phyloP scores from a whole-genome alignment of 306 rosid genomes.

The Fagus sylvatica region DNA sequence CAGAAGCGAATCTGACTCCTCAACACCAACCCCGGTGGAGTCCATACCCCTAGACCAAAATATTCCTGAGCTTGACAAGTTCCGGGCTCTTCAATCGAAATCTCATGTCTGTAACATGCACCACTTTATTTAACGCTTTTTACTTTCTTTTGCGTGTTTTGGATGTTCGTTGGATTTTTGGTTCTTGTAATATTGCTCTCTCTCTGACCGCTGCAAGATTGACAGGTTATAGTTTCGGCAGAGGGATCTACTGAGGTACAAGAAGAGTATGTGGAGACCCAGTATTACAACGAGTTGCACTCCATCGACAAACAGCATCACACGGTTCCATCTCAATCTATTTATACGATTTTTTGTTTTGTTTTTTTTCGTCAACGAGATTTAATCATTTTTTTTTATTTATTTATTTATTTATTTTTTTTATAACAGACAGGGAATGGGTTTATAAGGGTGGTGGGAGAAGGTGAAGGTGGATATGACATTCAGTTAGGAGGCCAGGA shows the following conservation, averaged over 20 bases:
- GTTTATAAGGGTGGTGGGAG: constrained; percentile 50
- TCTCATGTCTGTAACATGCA: constrained; percentile 33
- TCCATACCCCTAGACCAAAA: neutral
- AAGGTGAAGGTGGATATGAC: constrained; percentile 27
- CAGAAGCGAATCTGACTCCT: constrained; percentile 62
- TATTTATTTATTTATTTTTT: neutral
- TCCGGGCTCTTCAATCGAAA: constrained; percentile 54
- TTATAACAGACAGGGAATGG: constrained; percentile 67
- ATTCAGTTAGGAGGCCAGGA: constrained; percentile 24
- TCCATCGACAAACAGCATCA: constrained; percentile 70
- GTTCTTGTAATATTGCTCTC: neutral
- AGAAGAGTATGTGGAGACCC: constrained; percentile 72
- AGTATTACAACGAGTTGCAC: constrained; percentile 54
- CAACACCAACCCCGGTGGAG: constrained; percentile 10
- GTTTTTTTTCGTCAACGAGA: neutral
- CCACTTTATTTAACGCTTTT: neutral
- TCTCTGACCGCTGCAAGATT: neutral
- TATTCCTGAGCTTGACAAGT: constrained; percentile 62
- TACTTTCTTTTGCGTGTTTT: neutral
- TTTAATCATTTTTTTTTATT: neutral
- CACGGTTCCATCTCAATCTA: constrained; percentile 33
- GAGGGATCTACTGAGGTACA: constrained; percentile 25
- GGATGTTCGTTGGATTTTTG: neutral
- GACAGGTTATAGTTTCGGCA: constrained; percentile 24
- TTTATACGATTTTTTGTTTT: neutral